Evolutionary conservation across 1,284 basidiomycete genomes (phyloP).

Genomic region (Phaffia rhodozyma): DNA sequence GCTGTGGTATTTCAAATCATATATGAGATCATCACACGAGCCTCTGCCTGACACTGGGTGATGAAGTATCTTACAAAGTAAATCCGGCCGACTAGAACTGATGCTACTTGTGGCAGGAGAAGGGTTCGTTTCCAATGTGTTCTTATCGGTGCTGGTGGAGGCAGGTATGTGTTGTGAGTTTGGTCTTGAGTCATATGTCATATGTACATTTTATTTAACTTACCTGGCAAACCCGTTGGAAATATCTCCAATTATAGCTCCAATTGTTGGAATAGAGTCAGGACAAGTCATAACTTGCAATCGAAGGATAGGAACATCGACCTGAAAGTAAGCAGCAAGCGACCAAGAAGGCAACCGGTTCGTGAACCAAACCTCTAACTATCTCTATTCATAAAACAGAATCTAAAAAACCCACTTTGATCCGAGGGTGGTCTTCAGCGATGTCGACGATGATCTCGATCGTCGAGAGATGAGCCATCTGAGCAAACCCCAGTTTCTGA

Average conservation of each 20-base stretch:
- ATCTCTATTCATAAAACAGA: not conserved
- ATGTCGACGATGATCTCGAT: constrained; percentile 37
- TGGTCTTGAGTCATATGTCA: not conserved
- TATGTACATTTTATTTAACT: not conserved
- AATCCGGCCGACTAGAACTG: constrained; percentile 6
- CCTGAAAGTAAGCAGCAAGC: not conserved
- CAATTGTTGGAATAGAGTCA: constrained; percentile 34
- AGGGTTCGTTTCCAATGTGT: not conserved
- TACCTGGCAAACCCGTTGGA: constrained; percentile 18
- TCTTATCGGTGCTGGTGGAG: constrained; percentile 11
- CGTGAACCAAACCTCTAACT: not conserved
- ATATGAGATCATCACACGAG: not conserved
- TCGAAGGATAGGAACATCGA: constrained; percentile 3
- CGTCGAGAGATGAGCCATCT: constrained; percentile 48
- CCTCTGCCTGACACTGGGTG: not conserved
- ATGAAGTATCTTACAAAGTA: constrained; percentile 14
- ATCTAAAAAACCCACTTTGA: constrained; percentile 22
- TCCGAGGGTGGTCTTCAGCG: constrained; percentile 24
- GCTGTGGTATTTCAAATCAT: constrained; percentile 36
- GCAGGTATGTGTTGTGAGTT: not conserved
- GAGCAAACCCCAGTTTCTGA: constrained; percentile 45
- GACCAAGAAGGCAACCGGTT: not conserved
- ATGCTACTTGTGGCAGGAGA: not conserved
- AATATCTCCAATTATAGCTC: constrained; percentile 29
- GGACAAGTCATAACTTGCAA: constrained; percentile 35